phyloP scores from a whole-genome alignment of 1,139 yeast genomes.

The Lodderomyces jiufengensis region DNA sequence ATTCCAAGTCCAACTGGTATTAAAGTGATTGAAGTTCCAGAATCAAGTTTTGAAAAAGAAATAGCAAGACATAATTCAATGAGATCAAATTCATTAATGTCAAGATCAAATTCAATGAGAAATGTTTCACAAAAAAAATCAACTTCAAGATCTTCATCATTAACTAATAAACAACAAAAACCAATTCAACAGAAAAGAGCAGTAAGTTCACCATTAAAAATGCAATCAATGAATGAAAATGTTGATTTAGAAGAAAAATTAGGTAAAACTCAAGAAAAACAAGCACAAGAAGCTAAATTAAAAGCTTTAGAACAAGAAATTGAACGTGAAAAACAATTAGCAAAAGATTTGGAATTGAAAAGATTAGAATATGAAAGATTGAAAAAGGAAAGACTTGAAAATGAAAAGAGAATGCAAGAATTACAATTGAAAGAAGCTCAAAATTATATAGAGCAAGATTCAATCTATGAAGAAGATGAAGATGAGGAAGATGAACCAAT shows the following conservation, averaged over 20 bases:
- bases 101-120: slow-evolving; percentile 23
- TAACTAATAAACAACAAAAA: slow-evolving; percentile 8
- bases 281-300: slow-evolving; percentile 13
- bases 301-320: slow-evolving; percentile 24
- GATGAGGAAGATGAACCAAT: slow-evolving; percentile 11
- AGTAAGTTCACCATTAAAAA: slow-evolving; percentile 9
- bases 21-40: slow-evolving; percentile 47
- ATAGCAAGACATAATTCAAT: slow-evolving; percentile 41
- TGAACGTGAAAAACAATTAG: slow-evolving; percentile 29
- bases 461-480: slow-evolving; percentile 1
- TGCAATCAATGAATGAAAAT: slow-evolving; percentile 17
- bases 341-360: slow-evolving; percentile 28
- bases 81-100: slow-evolving; percentile 17
- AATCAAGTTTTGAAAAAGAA: slow-evolving; percentile 34
- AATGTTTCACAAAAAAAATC: slow-evolving; percentile 13
- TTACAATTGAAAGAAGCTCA: slow-evolving; percentile 10
- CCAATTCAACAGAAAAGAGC: slow-evolving; percentile 4
- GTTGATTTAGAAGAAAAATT: slow-evolving; percentile 15
- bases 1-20: slow-evolving; percentile 49
- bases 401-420: slow-evolving; percentile 19
- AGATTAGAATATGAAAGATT: slow-evolving; percentile 31
- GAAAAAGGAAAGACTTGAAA: slow-evolving; percentile 16
- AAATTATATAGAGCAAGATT: background rate
- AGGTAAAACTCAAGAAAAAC: slow-evolving; percentile 12
- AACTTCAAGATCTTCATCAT: slow-evolving; percentile 20